A percentile compares a stretch with the other conserved stretches of the same genome.
phyloP scores from a whole-genome alignment of 345 rosid genomes.

The Angophora floribunda region DNA sequence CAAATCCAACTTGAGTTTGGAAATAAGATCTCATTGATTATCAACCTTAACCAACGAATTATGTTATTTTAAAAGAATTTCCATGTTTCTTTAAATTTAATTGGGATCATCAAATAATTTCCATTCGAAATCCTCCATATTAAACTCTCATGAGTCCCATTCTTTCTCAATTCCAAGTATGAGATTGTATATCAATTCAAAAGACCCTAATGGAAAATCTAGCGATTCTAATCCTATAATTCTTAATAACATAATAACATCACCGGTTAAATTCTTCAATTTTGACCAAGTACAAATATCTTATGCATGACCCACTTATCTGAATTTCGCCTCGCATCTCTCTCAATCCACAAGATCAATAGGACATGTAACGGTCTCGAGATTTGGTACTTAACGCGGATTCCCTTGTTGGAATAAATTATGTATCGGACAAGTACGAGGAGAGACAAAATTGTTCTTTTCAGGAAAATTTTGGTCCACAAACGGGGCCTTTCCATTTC shows the following conservation, averaged over 20 bases:
- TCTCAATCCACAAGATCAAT: neutral
- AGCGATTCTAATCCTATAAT: neutral
- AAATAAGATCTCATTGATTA: neutral
- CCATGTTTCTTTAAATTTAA: neutral
- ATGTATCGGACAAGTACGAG: neutral
- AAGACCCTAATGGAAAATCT: neutral
- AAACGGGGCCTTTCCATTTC: neutral
- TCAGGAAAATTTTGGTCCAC: neutral
- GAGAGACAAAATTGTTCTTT: fast-evolving
- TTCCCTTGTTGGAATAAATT: neutral
- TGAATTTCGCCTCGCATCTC: neutral
- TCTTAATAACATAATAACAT: neutral
- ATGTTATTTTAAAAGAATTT: neutral
- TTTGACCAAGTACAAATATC: neutral
- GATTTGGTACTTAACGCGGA: neutral
- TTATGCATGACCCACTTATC: neutral
- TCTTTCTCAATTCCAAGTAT: neutral
- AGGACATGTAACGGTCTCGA: neutral
- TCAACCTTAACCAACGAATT: neutral
- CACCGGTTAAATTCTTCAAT: fast-evolving
- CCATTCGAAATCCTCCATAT: neutral
- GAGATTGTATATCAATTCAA: neutral
- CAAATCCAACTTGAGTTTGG: neutral
- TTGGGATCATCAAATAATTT: neutral
- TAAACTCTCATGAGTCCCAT: fast-evolving